phyloP scores from a whole-genome alignment of 441 rosid species.

The Eugenia klotzschiana region DNA sequence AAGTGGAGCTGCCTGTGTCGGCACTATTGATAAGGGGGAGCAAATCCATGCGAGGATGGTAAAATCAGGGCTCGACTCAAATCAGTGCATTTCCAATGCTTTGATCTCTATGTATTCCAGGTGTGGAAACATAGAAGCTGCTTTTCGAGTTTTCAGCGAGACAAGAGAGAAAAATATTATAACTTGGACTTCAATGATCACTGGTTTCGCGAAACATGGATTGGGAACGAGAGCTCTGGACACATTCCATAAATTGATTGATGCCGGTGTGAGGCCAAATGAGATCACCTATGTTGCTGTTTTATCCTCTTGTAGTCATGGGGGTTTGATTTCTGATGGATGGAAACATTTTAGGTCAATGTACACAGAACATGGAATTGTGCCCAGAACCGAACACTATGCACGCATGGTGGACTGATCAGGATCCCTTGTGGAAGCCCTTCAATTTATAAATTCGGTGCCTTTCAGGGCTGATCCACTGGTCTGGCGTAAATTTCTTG shows the following conservation, averaged over 20 bases:
- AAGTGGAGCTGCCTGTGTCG: neutral
- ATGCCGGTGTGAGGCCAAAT: constrained; percentile 7
- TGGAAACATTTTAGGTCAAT: neutral
- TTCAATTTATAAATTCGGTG: neutral
- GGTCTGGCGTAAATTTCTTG: neutral
- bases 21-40: neutral
- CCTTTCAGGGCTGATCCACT: neutral
- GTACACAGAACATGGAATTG: neutral
- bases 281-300: neutral
- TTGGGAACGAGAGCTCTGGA: constrained; percentile 30
- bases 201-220: constrained; percentile 46
- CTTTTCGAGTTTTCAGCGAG: constrained; percentile 21
- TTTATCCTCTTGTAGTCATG: neutral
- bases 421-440: neutral
- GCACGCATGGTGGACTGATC: neutral
- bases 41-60: neutral
- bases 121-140: constrained; percentile 33
- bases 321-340: neutral
- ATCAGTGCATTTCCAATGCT: constrained; percentile 27
- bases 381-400: neutral
- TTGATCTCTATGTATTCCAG: constrained; percentile 50
- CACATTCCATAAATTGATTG: constrained; percentile 29
- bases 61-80: neutral
- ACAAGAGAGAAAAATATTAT: constrained; percentile 22
- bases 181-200: constrained; percentile 47